phyloP scores from a whole-genome alignment of 2,329 filamentous ascomycete species.

The Pleoardoris graminearum region DNA sequence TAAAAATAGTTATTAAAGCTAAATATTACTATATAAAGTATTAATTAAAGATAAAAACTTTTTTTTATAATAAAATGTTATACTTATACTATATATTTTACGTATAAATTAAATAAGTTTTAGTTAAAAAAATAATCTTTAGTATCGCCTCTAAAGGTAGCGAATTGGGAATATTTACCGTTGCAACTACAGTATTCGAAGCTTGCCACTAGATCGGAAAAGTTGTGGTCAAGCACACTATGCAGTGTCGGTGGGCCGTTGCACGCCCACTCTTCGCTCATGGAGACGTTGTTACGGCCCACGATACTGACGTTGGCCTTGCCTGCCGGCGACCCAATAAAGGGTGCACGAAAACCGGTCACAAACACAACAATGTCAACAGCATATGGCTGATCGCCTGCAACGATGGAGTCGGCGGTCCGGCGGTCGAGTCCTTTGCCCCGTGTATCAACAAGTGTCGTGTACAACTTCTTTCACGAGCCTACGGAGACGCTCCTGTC shows the following conservation, averaged over 20 bases:
- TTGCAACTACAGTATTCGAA: not conserved
- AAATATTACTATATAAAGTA: no score
- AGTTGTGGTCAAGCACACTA: conserved; percentile 40
- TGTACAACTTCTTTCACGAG: conserved; percentile 57
- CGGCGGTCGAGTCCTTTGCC: conserved; percentile 54
- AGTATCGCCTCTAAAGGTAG: no score
- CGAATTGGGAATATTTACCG: not conserved
- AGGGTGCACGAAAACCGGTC: conserved; percentile 47
- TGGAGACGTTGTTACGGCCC: conserved; percentile 51
- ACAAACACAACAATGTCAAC: conserved; percentile 54
- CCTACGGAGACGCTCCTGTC: conserved; percentile 48
- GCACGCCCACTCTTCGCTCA: conserved; percentile 52
- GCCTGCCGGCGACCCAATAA: conserved; percentile 14
- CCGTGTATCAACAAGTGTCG: conserved; percentile 63
- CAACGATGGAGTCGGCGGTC: conserved; percentile 51
- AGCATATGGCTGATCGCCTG: conserved; percentile 53
- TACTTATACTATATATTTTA: no score
- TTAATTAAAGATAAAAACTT: no score
- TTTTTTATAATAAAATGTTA: no score
- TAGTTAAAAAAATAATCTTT: no score
- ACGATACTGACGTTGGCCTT: conserved; percentile 42
- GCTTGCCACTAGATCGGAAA: conserved; percentile 24
- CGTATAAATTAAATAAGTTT: no score
- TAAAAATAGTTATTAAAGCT: no score
- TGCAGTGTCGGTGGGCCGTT: conserved; percentile 57